Evolutionary conservation across 306 rosid species (phyloP).

Genomic region (Corylus heterophylla): DNA sequence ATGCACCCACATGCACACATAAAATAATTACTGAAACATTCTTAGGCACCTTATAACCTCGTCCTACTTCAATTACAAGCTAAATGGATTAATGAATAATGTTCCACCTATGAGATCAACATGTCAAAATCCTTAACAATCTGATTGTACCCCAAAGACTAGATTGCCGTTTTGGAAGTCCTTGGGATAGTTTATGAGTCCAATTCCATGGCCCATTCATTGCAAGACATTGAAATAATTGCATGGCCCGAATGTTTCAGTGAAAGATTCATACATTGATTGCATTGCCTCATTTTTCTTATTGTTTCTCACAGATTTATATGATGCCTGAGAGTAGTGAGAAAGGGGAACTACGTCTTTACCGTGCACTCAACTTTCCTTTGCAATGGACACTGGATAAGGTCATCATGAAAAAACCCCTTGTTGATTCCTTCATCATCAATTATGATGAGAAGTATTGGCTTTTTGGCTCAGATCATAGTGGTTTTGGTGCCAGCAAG

Average conservation of each 20-base stretch:
- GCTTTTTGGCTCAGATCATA: slow-evolving; percentile 96
- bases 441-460: slow-evolving; percentile 63
- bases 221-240: not conserved
- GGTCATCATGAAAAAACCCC: slow-evolving; percentile 77
- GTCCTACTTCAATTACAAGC: not conserved
- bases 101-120: not conserved
- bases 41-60: not conserved
- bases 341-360: slow-evolving; percentile 91
- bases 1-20: no score
- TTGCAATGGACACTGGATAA: slow-evolving; percentile 81
- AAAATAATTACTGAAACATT: not conserved
- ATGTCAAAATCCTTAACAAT: not conserved
- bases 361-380: slow-evolving; percentile 76
- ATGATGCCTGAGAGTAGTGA: slow-evolving; percentile 92
- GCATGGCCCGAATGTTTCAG: slow-evolving; percentile 7
- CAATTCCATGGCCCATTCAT: not conserved
- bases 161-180: not conserved
- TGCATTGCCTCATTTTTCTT: slow-evolving; percentile 19
- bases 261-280: slow-evolving; percentile 1
- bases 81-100: not conserved
- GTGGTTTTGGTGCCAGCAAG: slow-evolving; percentile 76
- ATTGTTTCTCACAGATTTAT: slow-evolving; percentile 57
- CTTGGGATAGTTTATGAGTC: not conserved
- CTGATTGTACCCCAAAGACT: not conserved
- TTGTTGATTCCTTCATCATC: slow-evolving; percentile 71